These are phyloP conservation scores for Claviceps sorghi DNA, from an alignment of 2,329 filamentous ascomycete genomes.

Conservation along the genomic window DNA sequence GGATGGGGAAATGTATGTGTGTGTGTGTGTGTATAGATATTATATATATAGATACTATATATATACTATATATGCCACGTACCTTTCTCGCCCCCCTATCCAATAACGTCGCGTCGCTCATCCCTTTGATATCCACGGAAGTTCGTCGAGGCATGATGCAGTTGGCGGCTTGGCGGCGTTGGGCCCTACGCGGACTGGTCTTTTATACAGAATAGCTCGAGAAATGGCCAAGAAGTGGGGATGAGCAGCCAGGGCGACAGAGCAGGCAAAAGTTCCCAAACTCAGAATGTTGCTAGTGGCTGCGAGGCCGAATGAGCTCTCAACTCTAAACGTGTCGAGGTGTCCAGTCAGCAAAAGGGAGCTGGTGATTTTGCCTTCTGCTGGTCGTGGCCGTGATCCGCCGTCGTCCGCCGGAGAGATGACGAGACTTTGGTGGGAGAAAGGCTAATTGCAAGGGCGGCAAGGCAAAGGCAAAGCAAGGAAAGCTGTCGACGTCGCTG, in stretches of 20 bases:
- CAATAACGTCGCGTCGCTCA: background rate
- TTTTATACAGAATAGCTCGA: background rate
- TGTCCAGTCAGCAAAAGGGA: background rate
- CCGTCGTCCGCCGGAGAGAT: background rate
- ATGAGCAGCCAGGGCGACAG: background rate
- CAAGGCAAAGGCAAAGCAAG: background rate
- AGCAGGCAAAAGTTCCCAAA: background rate
- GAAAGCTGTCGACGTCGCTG: too few relatives aligned
- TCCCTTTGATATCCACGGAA: background rate
- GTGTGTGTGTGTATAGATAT: background rate
- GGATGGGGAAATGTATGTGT: background rate
- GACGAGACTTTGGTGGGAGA: background rate
- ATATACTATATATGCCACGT: background rate
- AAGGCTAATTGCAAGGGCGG: background rate
- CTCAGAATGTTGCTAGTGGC: background rate
- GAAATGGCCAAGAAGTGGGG: background rate
- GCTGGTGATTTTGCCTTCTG: background rate
- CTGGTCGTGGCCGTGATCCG: background rate
- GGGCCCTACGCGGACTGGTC: background rate
- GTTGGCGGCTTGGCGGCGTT: too few relatives aligned
- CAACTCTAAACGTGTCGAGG: background rate
- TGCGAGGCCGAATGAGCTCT: background rate
- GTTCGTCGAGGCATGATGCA: background rate
- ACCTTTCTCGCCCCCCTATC: conserved; percentile 1
- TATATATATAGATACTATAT: too few relatives aligned